Conservation (phyloP, 225 moss, liverwort and hornwort genomes). For the Marchantia polymorpha region DNA sequence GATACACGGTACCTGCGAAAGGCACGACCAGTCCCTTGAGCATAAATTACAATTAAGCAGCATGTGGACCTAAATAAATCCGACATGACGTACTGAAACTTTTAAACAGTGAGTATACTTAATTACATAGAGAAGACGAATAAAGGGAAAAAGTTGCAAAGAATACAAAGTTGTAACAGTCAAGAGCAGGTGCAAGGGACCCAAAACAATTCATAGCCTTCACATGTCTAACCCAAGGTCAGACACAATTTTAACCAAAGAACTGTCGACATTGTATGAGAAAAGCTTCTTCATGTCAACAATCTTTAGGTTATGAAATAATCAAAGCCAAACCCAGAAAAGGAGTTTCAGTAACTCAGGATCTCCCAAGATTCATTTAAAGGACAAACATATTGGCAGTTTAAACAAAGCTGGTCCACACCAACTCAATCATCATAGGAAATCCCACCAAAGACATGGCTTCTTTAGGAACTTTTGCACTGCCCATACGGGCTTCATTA, state of each 20-base stretch:
- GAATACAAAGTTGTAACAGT: neutral
- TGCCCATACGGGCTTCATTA: slow-evolving; percentile 22
- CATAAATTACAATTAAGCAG: neutral
- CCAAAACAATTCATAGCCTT: too few species aligned
- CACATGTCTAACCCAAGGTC: too few species aligned
- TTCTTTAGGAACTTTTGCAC: slow-evolving; percentile 16
- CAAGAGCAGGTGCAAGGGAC: neutral
- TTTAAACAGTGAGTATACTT: too few species aligned
- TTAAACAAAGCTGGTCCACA: neutral
- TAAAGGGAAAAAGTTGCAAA: neutral
- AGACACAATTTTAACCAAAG: too few species aligned
- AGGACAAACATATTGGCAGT: neutral
- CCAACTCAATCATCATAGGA: neutral
- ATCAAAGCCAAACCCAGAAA: neutral
- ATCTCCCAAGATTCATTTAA: neutral
- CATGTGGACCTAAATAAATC: neutral
- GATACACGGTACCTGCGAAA: slow-evolving; percentile 13
- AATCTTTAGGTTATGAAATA: too few species aligned
- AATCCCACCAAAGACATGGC: neutral
- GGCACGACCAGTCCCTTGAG: neutral
- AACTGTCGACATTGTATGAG: too few species aligned
- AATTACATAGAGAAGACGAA: neutral
- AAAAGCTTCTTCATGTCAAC: neutral
- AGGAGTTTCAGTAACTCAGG: neutral
- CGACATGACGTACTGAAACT: neutral